Percentiles rank a stretch among this genome's conserved stretches.
phyloP scores from a whole-genome alignment of 2,329 filamentous ascomycete species.

The Didymella segeticola region DNA sequence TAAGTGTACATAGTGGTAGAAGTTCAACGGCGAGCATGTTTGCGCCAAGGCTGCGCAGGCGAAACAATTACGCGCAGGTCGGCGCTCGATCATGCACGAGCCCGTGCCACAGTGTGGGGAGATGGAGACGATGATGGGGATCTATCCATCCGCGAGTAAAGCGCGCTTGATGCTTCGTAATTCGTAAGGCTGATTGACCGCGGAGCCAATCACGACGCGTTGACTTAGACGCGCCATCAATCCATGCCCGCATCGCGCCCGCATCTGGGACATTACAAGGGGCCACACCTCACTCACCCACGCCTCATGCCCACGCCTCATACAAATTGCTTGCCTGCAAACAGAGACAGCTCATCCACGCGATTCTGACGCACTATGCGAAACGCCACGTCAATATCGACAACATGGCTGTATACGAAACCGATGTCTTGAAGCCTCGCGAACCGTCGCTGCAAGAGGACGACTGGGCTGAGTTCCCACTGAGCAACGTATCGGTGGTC shows the following conservation, averaged over 20 bases:
- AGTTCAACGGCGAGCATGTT: background rate
- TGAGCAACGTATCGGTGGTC: constrained; percentile 68
- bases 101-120: constrained; percentile 8
- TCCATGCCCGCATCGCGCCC: constrained; percentile 3
- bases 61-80: background rate
- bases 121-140: background rate
- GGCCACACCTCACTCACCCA: background rate
- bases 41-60: background rate
- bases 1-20: constrained; percentile 7
- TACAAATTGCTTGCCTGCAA: background rate
- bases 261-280: background rate
- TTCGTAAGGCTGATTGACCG: background rate
- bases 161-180: too few species aligned
- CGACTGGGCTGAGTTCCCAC: constrained; percentile 67
- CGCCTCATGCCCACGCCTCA: background rate
- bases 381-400: background rate
- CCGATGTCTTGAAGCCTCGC: constrained; percentile 51
- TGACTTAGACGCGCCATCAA: constrained; percentile 1
- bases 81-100: constrained; percentile 3
- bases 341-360: background rate
- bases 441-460: constrained; percentile 52
- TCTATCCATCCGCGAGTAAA: too few species aligned
- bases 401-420: constrained; percentile 41
- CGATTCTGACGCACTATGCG: constrained; percentile 8
- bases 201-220: constrained; percentile 10